A percentile compares a stretch with the other conserved stretches of the same genome.
phyloP scores from a whole-genome alignment of 306 rosid species.

The Castanea crenata region DNA sequence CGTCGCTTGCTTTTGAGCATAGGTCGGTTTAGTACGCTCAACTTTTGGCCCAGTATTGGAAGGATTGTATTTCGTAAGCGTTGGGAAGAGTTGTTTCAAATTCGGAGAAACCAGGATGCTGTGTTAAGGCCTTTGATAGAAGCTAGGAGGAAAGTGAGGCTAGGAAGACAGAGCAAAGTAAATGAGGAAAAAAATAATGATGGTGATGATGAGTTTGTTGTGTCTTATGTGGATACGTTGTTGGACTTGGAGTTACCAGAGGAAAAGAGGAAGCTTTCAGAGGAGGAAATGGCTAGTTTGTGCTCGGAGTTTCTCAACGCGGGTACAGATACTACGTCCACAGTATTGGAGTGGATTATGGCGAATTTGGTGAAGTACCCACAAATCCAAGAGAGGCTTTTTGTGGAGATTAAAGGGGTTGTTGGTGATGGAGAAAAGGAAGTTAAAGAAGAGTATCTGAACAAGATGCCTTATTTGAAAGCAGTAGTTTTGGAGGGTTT shows the following conservation, averaged over 20 bases:
- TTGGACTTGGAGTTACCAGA: slow-evolving; percentile 2
- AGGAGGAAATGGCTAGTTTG: neutral
- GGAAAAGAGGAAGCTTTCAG: neutral
- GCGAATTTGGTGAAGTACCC: neutral
- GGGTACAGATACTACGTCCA: neutral
- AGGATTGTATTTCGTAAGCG: neutral
- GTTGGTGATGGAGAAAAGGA: neutral
- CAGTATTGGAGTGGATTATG: neutral
- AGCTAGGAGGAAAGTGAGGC: neutral
- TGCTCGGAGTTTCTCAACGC: neutral
- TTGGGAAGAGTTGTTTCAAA: neutral
- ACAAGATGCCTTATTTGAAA: too few relatives aligned
- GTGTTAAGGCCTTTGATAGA: neutral
- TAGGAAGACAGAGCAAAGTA: neutral
- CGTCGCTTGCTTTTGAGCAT: neutral
- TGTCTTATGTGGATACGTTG: slow-evolving; percentile 1
- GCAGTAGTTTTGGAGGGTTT: too few relatives aligned
- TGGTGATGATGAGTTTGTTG: neutral
- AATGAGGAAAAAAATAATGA: neutral
- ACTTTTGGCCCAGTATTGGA: neutral
- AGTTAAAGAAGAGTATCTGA: too few relatives aligned
- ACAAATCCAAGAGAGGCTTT: neutral
- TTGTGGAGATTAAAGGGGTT: neutral
- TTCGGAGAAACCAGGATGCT: neutral
- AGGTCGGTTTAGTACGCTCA: neutral